phyloP scores from a whole-genome alignment of 805 yeast genomes.

The Nakazawaea peltata region DNA sequence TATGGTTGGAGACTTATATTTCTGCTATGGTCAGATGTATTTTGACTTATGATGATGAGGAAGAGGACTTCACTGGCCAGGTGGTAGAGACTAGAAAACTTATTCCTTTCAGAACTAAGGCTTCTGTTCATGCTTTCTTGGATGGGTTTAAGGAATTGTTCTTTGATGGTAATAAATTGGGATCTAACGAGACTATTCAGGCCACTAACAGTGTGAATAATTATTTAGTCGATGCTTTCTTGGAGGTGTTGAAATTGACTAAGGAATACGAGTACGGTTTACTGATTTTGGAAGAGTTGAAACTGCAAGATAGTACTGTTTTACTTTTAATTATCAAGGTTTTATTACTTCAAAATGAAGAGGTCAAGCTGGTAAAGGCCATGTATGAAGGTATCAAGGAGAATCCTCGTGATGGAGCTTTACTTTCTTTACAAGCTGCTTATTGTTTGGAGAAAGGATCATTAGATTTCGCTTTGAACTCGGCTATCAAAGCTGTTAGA shows the following conservation, averaged over 20 bases:
- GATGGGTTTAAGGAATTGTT: conserved; percentile 61
- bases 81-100: conserved; percentile 80
- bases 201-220: conserved; percentile 56
- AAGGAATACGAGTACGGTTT: conserved; percentile 56
- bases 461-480: conserved; percentile 47
- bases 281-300: conserved; percentile 46
- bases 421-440: conserved; percentile 49
- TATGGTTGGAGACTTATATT: conserved; percentile 59
- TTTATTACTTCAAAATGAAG: conserved; percentile 46
- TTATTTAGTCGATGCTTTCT: conserved; percentile 68
- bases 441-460: conserved; percentile 46
- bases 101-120: conserved; percentile 57
- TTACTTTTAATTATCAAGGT: conserved; percentile 47
- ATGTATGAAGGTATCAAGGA: conserved; percentile 41
- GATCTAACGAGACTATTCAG: conserved; percentile 59
- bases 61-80: conserved; percentile 50
- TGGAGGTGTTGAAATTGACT: conserved; percentile 56
- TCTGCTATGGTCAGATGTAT: conserved; percentile 71
- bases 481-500: conserved; percentile 59
- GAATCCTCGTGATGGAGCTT: conserved; percentile 47
- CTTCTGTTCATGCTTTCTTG: conserved; percentile 45
- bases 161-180: conserved; percentile 56
- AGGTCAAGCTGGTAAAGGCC: conserved; percentile 45
- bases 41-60: conserved; percentile 63
- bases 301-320: conserved; percentile 47